Conservation (phyloP, 371 early-diverging fungal genomes). For the Syncephalastrum sp. region DNA sequence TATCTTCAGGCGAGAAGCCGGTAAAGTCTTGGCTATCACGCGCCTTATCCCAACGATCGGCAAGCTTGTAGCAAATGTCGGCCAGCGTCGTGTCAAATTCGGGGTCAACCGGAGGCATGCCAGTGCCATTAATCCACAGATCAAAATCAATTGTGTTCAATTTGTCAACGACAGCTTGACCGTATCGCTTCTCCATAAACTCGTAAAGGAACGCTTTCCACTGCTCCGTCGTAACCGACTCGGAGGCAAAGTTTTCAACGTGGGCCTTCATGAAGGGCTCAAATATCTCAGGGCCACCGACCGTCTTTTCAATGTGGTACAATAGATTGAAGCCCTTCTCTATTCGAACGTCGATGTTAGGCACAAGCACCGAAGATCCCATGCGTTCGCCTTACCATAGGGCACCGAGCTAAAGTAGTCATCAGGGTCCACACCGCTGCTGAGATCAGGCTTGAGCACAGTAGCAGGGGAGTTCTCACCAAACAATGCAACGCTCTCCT, state of each 20-base stretch:
- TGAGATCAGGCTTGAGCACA: slow-evolving; percentile 74
- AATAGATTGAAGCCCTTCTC: slow-evolving; percentile 94
- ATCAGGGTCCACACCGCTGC: slow-evolving; percentile 87
- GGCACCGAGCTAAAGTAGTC: slow-evolving; percentile 92
- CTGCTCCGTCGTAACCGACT: slow-evolving; percentile 84
- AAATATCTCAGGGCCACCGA: slow-evolving; percentile 84
- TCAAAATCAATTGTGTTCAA: slow-evolving; percentile 85
- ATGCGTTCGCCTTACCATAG: slow-evolving; percentile 61
- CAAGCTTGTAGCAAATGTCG: slow-evolving; percentile 79
- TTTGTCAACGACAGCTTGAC: slow-evolving; percentile 63
- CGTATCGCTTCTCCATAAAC: slow-evolving; percentile 65
- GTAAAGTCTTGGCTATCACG: slow-evolving; percentile 45
- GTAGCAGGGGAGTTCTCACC: slow-evolving; percentile 78
- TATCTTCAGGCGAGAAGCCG: slow-evolving; percentile 59
- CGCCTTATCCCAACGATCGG: slow-evolving; percentile 72
- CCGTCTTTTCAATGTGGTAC: slow-evolving; percentile 84
- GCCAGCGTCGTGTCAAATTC: slow-evolving; percentile 85
- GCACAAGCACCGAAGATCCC: too few relatives aligned
- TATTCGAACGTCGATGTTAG: background rate
- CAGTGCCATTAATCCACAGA: slow-evolving; percentile 81
- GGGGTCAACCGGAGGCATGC: slow-evolving; percentile 90
- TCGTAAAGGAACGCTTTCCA: slow-evolving; percentile 82
- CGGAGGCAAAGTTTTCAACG: slow-evolving; percentile 80
- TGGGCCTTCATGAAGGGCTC: slow-evolving; percentile 86
- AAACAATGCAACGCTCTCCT: slow-evolving; percentile 78